A percentile compares a stretch with the other conserved stretches of the same genome.
Evolutionary conservation across 1,284 basidiomycete species (phyloP).

Genomic region (Malassezia pachydermatis): DNA sequence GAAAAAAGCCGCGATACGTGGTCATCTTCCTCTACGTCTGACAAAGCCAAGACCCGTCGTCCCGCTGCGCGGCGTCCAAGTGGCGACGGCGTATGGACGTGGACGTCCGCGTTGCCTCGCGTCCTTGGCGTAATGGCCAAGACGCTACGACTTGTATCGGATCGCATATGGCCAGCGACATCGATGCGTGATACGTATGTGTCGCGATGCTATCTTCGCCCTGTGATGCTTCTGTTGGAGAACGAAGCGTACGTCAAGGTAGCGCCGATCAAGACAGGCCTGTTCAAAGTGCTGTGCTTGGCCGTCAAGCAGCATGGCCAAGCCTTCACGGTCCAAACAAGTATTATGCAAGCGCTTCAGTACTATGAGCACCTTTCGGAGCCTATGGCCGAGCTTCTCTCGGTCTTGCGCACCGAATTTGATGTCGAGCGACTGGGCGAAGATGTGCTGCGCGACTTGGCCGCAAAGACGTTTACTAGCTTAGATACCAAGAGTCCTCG

Average conservation of each 20-base stretch:
- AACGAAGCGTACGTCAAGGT: slow-evolving; percentile 78
- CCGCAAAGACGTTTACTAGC: slow-evolving; percentile 63
- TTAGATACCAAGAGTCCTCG: slow-evolving; percentile 80
- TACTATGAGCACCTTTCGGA: slow-evolving; percentile 91
- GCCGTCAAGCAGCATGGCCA: slow-evolving; percentile 87
- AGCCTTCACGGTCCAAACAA: slow-evolving; percentile 60
- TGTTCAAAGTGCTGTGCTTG: slow-evolving; percentile 80
- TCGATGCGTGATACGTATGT: slow-evolving; percentile 38
- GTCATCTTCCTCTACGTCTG: background rate
- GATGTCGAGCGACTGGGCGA: slow-evolving; percentile 82
- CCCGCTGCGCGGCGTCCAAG: slow-evolving; percentile 15
- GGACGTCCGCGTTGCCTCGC: slow-evolving; percentile 33
- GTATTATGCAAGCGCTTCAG: slow-evolving; percentile 80
- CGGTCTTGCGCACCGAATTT: slow-evolving; percentile 70
- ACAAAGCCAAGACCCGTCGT: slow-evolving; percentile 4
- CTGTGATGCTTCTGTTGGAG: slow-evolving; percentile 76
- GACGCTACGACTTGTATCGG: slow-evolving; percentile 29
- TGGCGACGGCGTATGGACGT: slow-evolving; percentile 19
- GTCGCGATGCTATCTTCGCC: slow-evolving; percentile 50
- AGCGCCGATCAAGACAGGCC: slow-evolving; percentile 60
- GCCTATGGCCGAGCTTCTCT: slow-evolving; percentile 81
- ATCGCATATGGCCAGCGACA: slow-evolving; percentile 36
- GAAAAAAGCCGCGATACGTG: slow-evolving; percentile 26
- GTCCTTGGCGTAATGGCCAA: slow-evolving; percentile 33
- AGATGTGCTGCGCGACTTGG: slow-evolving; percentile 75